phyloP scores from a whole-genome alignment of 129 eudicot species.

The Arctium minus region DNA sequence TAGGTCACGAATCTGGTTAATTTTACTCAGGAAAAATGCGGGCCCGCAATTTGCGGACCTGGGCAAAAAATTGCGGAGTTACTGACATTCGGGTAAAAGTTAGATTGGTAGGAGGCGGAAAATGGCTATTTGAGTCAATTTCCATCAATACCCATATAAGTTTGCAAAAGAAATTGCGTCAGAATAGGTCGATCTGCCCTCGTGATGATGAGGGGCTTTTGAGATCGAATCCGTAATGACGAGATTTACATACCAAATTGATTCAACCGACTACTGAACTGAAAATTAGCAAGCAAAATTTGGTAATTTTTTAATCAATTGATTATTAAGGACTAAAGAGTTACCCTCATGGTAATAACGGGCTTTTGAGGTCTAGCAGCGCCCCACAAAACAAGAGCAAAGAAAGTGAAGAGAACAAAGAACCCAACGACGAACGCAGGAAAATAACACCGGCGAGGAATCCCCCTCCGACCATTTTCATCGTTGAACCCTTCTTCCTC shows the following conservation, averaged over 20 bases:
- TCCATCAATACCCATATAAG: neutral
- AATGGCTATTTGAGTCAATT: no score
- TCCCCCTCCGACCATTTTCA: conserved; percentile 43
- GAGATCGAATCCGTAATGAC: neutral
- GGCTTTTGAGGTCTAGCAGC: conserved; percentile 84
- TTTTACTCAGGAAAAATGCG: no score
- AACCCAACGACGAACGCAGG: conserved; percentile 66
- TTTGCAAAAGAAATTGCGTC: no score
- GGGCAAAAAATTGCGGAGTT: no score
- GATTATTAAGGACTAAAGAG: neutral
- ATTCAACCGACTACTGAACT: neutral
- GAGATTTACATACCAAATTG: neutral
- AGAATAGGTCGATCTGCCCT: neutral
- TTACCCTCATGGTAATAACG: conserved; percentile 73
- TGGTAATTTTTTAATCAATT: neutral
- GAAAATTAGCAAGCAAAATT: neutral
- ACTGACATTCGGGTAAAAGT: no score
- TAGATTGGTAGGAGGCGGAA: no score
- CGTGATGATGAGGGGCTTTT: neutral
- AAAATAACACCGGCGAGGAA: conserved; percentile 71
- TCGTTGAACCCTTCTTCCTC: conserved; percentile 87
- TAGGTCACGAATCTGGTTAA: no score
- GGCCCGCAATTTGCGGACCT: no score
- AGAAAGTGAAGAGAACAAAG: conserved; percentile 64
- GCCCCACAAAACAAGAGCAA: conserved; percentile 78